Conservation (phyloP, 257 asterid species). For the Solanum sparsipilum region DNA sequence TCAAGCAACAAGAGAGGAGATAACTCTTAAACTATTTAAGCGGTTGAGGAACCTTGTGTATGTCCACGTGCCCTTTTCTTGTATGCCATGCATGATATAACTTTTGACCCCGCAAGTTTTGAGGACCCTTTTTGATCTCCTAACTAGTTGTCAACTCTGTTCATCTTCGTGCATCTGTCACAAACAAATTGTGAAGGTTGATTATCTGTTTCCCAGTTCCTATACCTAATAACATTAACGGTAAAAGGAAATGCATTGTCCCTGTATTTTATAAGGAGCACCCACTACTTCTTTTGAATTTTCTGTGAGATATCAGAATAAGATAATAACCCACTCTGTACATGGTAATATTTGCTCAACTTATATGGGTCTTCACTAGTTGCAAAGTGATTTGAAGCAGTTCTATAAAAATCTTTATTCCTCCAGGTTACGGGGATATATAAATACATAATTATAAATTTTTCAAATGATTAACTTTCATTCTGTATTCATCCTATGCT, state of each 20-base stretch:
- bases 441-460: background rate
- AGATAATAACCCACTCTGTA: background rate
- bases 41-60: constrained; percentile 84
- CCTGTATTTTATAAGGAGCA: background rate
- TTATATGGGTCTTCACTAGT: background rate
- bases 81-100: background rate
- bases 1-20: constrained; percentile 65
- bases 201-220: background rate
- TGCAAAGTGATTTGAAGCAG: background rate
- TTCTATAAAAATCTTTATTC: background rate
- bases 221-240: background rate
- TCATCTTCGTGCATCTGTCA: background rate
- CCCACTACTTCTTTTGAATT: background rate
- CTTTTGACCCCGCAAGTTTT: background rate
- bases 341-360: background rate
- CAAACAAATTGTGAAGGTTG: background rate
- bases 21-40: constrained; percentile 47
- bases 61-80: constrained; percentile 17
- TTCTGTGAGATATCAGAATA: background rate
- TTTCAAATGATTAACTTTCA: background rate
- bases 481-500: background rate
- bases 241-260: background rate
- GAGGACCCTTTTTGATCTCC: background rate
- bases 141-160: background rate
- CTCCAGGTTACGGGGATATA: background rate